Evolutionary conservation across 148 eudicot genomes (phyloP).

Genomic region (Pouteria glomerata): DNA sequence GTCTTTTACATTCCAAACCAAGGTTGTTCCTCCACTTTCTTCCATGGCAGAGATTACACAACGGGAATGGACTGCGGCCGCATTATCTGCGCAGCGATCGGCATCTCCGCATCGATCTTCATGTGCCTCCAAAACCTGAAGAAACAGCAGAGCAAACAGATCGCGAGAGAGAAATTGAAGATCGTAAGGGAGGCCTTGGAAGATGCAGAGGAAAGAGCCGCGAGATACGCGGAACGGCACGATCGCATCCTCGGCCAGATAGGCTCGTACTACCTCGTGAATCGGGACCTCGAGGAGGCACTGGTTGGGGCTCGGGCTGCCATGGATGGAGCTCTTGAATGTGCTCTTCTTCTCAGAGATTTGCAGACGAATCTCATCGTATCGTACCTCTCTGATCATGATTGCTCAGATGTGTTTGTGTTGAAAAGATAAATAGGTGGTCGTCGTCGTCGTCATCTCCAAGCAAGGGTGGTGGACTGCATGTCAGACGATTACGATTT

Average conservation of each 20-base stretch:
- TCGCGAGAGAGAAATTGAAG: constrained; percentile 11
- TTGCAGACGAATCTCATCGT: constrained; percentile 37
- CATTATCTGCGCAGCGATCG: constrained; percentile 17
- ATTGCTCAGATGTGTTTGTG: too few relatives aligned
- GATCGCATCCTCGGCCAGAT: constrained; percentile 39
- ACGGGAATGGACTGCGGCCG: constrained; percentile 8
- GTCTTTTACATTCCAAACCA: background rate
- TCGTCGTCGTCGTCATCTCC: too few relatives aligned
- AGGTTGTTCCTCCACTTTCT: background rate
- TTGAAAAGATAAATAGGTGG: too few relatives aligned
- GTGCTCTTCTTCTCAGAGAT: constrained; percentile 31
- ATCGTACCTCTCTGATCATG: constrained; percentile 26
- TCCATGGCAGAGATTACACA: background rate
- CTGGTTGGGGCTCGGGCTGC: constrained; percentile 34
- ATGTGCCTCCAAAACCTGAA: constrained; percentile 19
- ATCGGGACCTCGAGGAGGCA: constrained; percentile 40
- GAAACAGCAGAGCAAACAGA: constrained; percentile 4
- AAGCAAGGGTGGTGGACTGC: too few relatives aligned
- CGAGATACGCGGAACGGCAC: constrained; percentile 37
- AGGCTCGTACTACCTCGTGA: constrained; percentile 41
- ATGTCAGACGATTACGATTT: too few relatives aligned
- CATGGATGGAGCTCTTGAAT: constrained; percentile 35
- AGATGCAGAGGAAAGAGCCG: constrained; percentile 36
- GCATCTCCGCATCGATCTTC: constrained; percentile 22
- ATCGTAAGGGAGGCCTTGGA: constrained; percentile 30